Evolutionary conservation across 1,284 basidiomycete genomes (phyloP), one percentile per base, ranked within the genome.

Genomic region (Apiotrichum gracile): DNA sequence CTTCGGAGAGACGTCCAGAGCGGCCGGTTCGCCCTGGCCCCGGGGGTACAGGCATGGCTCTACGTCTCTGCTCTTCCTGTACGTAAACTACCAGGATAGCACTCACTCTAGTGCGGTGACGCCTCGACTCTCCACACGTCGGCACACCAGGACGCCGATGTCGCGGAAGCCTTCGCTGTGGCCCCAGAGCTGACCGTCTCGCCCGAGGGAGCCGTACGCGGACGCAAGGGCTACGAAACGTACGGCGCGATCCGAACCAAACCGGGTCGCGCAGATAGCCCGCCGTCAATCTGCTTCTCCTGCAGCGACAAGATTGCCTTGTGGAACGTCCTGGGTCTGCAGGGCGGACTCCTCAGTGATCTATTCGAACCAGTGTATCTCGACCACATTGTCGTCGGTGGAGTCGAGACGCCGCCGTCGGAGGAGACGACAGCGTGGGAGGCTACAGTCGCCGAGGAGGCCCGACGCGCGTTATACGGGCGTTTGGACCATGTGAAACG

Each of bases 21-120:
- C 60, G 43, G 39, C 0, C 78, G 68, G 60, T 86, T 83, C 64
- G 55, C 63, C 22, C 71, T 93, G 29, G 75, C 66, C 47, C 65
- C 78, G 0, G 80, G 74, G 1, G 81, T 86, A 0, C 60, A 75
- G 41, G 61, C 91, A 42, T 78, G 79, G 62, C 78, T 96, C 67
- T 97, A 96, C 62, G 80, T 93, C 51, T 96, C 91, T 2, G 88
- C 89, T 3, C 78, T 91, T n/a, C 92, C 92, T 89, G 92, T 94
- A 64, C 65, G 81, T 69, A 3, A 4, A 19, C 5, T 21, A 38
- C 1, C 21, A 35, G n/a, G n/a, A n/a, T n/a, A n/a, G n/a, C n/a
- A 35, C 49, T 31, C 12, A 51, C 41, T 26, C 53, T 60, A 91
- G 91, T 73, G 91, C 65, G 92, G 92, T 7, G 92, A 96, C 64